phyloP scores from a whole-genome alignment of 129 eudicot genomes.

The Calendula officinalis region DNA sequence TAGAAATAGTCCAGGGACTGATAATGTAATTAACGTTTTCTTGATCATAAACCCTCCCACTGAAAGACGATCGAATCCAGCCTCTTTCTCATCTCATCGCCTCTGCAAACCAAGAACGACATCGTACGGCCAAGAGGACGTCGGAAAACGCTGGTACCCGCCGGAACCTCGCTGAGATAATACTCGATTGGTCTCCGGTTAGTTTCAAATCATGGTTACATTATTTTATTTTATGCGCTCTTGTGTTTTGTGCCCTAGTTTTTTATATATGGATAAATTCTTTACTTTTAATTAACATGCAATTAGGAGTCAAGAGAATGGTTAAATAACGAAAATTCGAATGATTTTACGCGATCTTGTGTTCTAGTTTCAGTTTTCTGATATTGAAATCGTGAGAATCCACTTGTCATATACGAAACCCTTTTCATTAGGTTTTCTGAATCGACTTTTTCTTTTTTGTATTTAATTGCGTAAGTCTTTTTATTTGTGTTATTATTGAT shows the following conservation, averaged over 20 bases:
- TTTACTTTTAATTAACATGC: background rate
- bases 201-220: constrained; percentile 7
- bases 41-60: constrained; percentile 33
- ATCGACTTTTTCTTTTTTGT: background rate
- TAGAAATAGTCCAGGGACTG: constrained; percentile 15
- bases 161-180: constrained; percentile 23
- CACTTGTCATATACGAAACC: constrained; percentile 2
- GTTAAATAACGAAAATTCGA: background rate
- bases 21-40: constrained; percentile 1
- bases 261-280: background rate
- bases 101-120: constrained; percentile 22
- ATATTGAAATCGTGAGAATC: constrained; percentile 2
- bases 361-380: background rate
- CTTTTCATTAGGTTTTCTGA: background rate
- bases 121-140: constrained; percentile 3
- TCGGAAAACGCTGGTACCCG: constrained; percentile 22
- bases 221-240: background rate
- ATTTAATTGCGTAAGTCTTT: background rate
- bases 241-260: constrained; percentile 29
- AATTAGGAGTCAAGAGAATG: background rate
- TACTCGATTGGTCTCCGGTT: constrained; percentile 27
- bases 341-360: constrained; percentile 5
- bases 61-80: constrained; percentile 19
- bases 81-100: constrained; percentile 18
- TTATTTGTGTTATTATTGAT: background rate